Evolutionary conservation across 2,329 filamentous ascomycete species (phyloP), one percentile per base, ranked within the genome.

Genomic region (Grosmannia clavigera): DNA sequence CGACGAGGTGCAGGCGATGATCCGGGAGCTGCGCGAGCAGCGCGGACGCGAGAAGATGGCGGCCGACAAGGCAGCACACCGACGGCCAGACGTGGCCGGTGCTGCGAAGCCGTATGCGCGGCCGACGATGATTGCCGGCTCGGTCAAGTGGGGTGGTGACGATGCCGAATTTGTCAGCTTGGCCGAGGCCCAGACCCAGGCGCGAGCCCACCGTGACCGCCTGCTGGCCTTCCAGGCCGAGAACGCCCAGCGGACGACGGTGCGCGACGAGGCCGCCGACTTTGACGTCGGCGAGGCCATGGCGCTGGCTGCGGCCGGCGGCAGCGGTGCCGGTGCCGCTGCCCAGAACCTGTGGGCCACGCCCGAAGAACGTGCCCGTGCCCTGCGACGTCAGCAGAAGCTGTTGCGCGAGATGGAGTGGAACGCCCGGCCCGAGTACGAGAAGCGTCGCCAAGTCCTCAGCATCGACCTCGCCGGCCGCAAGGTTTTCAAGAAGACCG

Each of bases 1-100:
- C 0, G 75, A 81, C 3, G 91, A 97, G 59, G 83, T 96, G 11
- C 87, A 95, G 67, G 83, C 81, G 40, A 96, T 99, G 83, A 87
- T 97, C 56, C 81, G 82, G 31, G 86, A 92, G 67, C 78, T 99
- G 14, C 85, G 86, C 48, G 87, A 90, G 58, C 92, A 97, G 74
- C 84, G 92, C 5, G 92, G 92, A 2, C 83, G 86, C 61, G 92
- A 96, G 74, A 88, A 85, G 67, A 91, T 91, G 87, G 85, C 86
- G 0, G 84, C 81, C 2, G 90, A 96, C 71, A 88, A 92, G 60
- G 83, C 83, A 2, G 75, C 81, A 0, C 82, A 92, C 67, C 82
- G 80, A 58, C 80, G 80, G 31, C 80, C 86, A 0, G 87, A 90
- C 14, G 79, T 89, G 6, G 78, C 82, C 4, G 70, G 70, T 67